Base-by-base conservation (phyloP, 148 eudicot species). In the Cornus controversa region DNA sequence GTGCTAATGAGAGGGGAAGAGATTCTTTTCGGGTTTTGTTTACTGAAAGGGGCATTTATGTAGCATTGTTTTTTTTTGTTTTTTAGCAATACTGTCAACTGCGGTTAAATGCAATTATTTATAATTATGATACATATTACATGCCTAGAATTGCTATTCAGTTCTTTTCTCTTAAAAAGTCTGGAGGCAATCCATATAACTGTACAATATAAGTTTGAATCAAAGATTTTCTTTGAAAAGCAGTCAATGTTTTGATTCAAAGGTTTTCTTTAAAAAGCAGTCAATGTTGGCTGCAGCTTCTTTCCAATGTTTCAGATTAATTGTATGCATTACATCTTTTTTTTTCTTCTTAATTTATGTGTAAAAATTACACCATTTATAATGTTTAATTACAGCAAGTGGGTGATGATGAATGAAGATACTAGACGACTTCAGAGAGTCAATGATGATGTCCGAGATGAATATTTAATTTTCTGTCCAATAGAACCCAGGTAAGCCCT, bases 351-450 rank as follows among this genome's bases (percentile, higher is more conserved):
- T 72, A 36, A 25, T 66, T 73, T 63, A 0, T 66, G 26, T 67
- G 40, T 36, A 63, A 26, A 65, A 50, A 24, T 54, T 70, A 34
- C 34, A 78, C 11, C 28, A 60, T 24, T 26, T 77, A 37, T 73
- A 31, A 63, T 57, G 66, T 65, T 69, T 79, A 69, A 37, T 73
- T 86, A 84, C 91, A 95, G 99, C 83, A 95, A 90, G 85, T 95
- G 96, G 96, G 94, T 95, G 84, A 93, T 95, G 97, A 95, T 95
- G 99, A 95, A 95, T 86, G 82, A 90, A 86, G 94, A 91, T 84
- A 95, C 97, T 40, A 84, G 99, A 77, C 88, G 91, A 34, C 87
- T 95, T 67, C 94, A 95, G 85, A 88, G 91, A 87, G 97, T 89
- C 75, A 80, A 78, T 72, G 90, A 89, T 83, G 90, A 93, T 65